Evolutionary conservation across 2,329 filamentous ascomycete species (phyloP), one percentile per base, ranked within the genome.

Genomic region (Ophiostoma perfectum): DNA sequence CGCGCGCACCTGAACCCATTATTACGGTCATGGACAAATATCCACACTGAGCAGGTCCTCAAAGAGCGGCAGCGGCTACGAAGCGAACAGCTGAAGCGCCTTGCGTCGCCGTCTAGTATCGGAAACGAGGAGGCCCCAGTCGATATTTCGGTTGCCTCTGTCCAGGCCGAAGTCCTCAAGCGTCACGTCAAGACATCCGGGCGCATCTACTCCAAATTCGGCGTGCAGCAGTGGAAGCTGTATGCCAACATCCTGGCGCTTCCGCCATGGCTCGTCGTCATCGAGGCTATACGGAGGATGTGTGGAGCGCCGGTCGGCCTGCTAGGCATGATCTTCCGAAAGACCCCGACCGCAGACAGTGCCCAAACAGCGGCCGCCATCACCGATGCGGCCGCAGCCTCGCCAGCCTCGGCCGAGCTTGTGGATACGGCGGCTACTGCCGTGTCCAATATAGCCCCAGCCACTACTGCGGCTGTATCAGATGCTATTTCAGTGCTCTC

Each of bases 281-380:
- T 85, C 11, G 83, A 86, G 73, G 79, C 79, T 3, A 72, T 86
- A 39, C 76, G 84, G 45, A 77, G 82, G n/a, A 76, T 86, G 39
- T 79, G 78, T 67, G 80, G 80, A 12, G 78, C 78, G 2, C 76
- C 77, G 5, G 72, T 71, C 2, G 80, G 80, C 0, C 62, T 81
- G 4, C 42, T 82, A 16, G 78, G 77, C 1, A 11, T 80, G 12
- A 0, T 80, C 38, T 72, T 75, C 49, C 70, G 75, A 4, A 66
- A 64, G n/a, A 4, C 65, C 14, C 69, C 58, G 9, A 69, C 55
- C 0, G 66, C 60, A 7, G 67, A 49, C 39, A 0, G 36, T 18
- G 14, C n/a, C 65, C 5, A 70, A 68, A 18, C 66, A 55, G 14
- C 41, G 2, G 42, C 58, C 3, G 49, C 41, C 9, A 27, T 27